These are phyloP conservation scores for Podaxis carcinomalis DNA, from an alignment of 768 basidiomycete genomes.

Conservation along the genomic window DNA sequence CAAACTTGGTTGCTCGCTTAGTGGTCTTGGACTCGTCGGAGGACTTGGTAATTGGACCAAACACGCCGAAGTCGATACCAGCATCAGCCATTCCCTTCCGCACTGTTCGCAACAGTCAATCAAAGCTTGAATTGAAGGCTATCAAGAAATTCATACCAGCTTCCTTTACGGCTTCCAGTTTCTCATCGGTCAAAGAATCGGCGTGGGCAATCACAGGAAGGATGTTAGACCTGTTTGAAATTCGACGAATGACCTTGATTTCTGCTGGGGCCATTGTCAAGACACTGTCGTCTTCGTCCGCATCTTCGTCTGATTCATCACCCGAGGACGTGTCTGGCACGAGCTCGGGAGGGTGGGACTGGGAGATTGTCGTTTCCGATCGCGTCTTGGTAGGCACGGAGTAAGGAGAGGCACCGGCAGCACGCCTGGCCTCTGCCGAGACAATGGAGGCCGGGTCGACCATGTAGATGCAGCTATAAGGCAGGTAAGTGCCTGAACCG, in stretches of 20 bases:
- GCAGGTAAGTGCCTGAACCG: conserved; percentile 14
- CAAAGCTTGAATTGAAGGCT: neutral
- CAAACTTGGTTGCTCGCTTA: conserved; percentile 33
- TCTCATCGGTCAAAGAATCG: conserved; percentile 82
- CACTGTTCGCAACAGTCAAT: conserved; percentile 30
- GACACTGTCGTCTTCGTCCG: conserved; percentile 42
- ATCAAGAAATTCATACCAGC: conserved; percentile 35
- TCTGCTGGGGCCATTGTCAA: conserved; percentile 74
- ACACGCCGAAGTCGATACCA: conserved; percentile 74
- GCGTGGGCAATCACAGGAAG: conserved; percentile 78
- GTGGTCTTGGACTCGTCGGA: conserved; percentile 20
- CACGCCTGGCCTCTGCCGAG: conserved; percentile 47
- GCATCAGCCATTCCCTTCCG: conserved; percentile 61
- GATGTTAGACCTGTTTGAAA: conserved; percentile 72
- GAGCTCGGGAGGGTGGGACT: conserved; percentile 48
- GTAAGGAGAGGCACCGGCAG: conserved; percentile 24
- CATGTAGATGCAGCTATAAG: conserved; percentile 74
- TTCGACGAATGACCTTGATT: conserved; percentile 72
- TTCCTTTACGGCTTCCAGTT: conserved; percentile 62
- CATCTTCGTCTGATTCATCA: conserved; percentile 38
- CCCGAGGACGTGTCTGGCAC: conserved; percentile 50
- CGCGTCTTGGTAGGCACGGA: conserved; percentile 49
- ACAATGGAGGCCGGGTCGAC: conserved; percentile 73
- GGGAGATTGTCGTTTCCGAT: conserved; percentile 64
- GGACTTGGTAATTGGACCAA: conserved; percentile 38